phyloP scores from a whole-genome alignment of 2,329 filamentous ascomycete genomes.

The Fusarium annulatum region DNA sequence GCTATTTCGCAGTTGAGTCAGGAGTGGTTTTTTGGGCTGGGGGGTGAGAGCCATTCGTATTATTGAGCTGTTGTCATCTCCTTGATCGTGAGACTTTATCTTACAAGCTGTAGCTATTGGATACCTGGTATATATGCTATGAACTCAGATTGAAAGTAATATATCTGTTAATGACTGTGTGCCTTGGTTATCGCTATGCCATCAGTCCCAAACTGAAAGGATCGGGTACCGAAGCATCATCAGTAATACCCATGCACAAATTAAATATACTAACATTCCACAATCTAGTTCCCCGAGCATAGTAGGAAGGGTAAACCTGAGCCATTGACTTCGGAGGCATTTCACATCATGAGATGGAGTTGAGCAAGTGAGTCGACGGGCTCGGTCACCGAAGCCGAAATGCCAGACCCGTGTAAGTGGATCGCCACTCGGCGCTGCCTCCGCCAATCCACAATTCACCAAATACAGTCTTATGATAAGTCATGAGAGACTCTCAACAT shows the following conservation, averaged over 20 bases:
- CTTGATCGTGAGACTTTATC: neutral
- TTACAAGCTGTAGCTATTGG: too few species aligned
- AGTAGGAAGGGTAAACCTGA: fast-evolving
- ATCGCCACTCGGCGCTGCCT: constrained; percentile 21
- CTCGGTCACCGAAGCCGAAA: constrained; percentile 35
- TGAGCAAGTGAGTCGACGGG: neutral
- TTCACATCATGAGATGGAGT: fast-evolving
- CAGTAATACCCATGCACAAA: neutral
- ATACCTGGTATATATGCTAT: neutral
- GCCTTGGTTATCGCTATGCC: neutral
- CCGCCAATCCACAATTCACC: constrained; percentile 13
- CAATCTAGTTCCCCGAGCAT: fast-evolving
- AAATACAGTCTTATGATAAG: neutral
- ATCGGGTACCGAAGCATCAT: too few species aligned
- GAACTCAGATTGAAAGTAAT: neutral
- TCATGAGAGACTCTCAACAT: constrained; percentile 5
- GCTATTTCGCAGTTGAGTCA: constrained; percentile 43
- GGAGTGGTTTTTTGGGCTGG: constrained; percentile 38
- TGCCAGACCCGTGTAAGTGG: constrained; percentile 13
- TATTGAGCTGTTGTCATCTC: constrained; percentile 1
- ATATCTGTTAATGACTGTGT: neutral
- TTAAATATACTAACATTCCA: neutral
- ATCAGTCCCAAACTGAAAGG: neutral
- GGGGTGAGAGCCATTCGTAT: constrained; percentile 26
- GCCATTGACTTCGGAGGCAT: fast-evolving